Conservation (phyloP, 176 grass and related monocot species). For the Ampelocalamus luodianensis region DNA sequence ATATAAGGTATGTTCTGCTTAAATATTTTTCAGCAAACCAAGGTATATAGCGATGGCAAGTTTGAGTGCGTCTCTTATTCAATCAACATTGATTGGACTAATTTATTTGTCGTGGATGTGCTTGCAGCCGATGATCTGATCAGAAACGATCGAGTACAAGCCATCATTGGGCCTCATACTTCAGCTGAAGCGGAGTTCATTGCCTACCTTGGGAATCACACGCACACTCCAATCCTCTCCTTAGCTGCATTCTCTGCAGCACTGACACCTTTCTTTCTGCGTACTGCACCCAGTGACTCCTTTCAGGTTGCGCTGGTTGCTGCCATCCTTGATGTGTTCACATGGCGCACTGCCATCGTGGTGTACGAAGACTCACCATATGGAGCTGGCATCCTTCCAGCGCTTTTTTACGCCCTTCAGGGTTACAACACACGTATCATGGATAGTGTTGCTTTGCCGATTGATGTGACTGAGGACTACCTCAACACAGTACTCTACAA, state of each 20-base stretch:
- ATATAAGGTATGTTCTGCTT: too few species aligned
- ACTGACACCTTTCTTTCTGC: slow-evolving; percentile 39
- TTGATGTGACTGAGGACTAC: slow-evolving; percentile 8
- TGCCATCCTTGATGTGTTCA: too few species aligned
- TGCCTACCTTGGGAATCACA: neutral
- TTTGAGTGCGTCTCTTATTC: too few species aligned
- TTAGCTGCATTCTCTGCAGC: slow-evolving; percentile 33
- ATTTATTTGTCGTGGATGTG: too few species aligned
- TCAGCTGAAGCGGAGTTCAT: slow-evolving; percentile 53
- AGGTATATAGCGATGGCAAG: too few species aligned
- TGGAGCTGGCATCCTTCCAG: slow-evolving; percentile 31
- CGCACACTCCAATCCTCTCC: slow-evolving; percentile 6
- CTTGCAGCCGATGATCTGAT: slow-evolving; percentile 31
- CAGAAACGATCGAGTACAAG: slow-evolving; percentile 37
- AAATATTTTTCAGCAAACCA: too few species aligned
- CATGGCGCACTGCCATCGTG: too few species aligned
- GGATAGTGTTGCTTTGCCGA: slow-evolving; percentile 13
- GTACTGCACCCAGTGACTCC: too few species aligned
- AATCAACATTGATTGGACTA: too few species aligned
- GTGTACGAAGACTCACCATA: too few species aligned
- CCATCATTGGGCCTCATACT: slow-evolving; percentile 53
- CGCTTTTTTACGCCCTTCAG: slow-evolving; percentile 41
- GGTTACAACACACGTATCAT: too few species aligned
- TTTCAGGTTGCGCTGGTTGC: too few species aligned
- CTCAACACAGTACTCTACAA: slow-evolving; percentile 40